Percentiles rank a stretch among this genome's conserved stretches.
Conservation (phyloP, 805 yeast genomes). For the Kazachstania kunashirensis region DNA sequence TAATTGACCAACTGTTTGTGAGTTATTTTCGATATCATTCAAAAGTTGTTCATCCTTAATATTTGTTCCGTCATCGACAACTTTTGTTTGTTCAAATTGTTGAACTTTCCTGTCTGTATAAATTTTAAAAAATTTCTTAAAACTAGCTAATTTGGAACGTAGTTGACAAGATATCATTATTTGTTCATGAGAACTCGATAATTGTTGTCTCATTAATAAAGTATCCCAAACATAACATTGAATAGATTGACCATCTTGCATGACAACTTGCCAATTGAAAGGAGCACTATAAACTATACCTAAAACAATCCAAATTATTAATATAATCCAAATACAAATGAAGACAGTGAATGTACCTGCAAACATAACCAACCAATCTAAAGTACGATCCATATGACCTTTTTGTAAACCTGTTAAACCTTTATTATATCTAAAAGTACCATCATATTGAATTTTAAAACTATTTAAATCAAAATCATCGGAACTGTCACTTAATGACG, state of each 20-base stretch:
- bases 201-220: slow-evolving; percentile 34
- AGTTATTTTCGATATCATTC: background rate
- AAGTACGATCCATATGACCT: slow-evolving; percentile 14
- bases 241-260: slow-evolving; percentile 36
- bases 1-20: slow-evolving; percentile 9
- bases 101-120: too few species aligned
- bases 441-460: slow-evolving; percentile 11
- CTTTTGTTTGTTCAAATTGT: too few species aligned
- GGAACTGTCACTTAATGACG: slow-evolving; percentile 12
- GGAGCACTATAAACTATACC: slow-evolving; percentile 28
- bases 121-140: background rate
- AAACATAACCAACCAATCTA: slow-evolving; percentile 20
- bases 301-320: slow-evolving; percentile 22
- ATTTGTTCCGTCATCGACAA: too few species aligned
- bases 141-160: background rate
- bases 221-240: slow-evolving; percentile 35
- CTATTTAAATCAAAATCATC: slow-evolving; percentile 9
- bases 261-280: slow-evolving; percentile 33
- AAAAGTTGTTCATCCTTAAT: too few species aligned
- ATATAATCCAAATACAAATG: slow-evolving; percentile 20
- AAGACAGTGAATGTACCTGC: slow-evolving; percentile 27
- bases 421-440: slow-evolving; percentile 13
- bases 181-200: slow-evolving; percentile 23
- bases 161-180: slow-evolving; percentile 16
- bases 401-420: slow-evolving; percentile 24